Evolutionary conservation across 306 rosid species (phyloP), one percentile per base, ranked within the genome.

Genomic region (Mucuna pruriens): DNA sequence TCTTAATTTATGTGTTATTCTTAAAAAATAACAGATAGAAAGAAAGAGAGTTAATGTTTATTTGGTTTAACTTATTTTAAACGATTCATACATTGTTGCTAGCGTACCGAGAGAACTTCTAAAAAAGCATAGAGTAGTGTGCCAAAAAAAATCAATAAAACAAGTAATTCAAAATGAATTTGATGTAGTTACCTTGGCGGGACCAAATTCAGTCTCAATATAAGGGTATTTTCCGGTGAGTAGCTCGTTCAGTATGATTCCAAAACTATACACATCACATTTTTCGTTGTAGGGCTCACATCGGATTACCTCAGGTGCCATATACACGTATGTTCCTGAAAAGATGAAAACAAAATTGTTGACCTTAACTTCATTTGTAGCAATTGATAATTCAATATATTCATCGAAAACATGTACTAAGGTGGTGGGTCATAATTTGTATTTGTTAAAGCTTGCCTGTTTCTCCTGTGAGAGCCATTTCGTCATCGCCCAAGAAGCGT

Each of bases 201-300:
- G 94, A 74, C 91, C 85, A 33, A 83, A 89, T 42, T 92, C 83
- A 0, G 84, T 88, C 71, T 92, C 90, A 70, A 91, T 85, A 46
- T 90, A 95, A 9, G 94, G 97, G 78, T 87, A 85, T 20, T 89
- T 83, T 39, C 91, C 92, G 0, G 91, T 85, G 0, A 89, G 63
- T 17, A 94, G 89, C 71, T 94, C 97, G 23, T 93, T 94, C 0
- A 94, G 55, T 17, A 92, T 90, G 16, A 94, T 58, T 11, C 90
- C 92, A 62, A 88, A 92, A 74, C 95, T 91, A 42, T 91, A 94
- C 4, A 92, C 77, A 16, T 94, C 97, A 13, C 95, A 90, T 40
- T 91, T 94, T 84, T 94, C 97, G 48, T 90, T 80, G 3, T 94
- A 92, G 5, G 98, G 92, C 85, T 94, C 91, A 20, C 91, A 89